Conservation (phyloP, 805 yeast species). For the Cephaloascus fragrans region DNA sequence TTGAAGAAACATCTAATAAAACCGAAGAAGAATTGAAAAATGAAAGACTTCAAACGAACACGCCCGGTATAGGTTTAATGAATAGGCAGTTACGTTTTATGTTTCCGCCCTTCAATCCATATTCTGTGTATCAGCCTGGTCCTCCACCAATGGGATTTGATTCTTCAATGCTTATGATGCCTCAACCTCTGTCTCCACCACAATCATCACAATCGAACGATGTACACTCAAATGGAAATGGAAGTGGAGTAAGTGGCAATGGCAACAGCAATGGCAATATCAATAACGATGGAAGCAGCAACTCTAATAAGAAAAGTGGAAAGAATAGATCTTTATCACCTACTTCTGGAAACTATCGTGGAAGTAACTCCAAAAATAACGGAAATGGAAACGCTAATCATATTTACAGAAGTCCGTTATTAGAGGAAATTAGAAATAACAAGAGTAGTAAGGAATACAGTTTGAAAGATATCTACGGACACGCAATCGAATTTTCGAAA, state of each 20-base stretch:
- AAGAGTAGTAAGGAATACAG: slow-evolving; percentile 46
- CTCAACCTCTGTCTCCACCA: slow-evolving; percentile 8
- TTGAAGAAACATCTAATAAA: slow-evolving; percentile 1
- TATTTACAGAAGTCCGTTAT: slow-evolving; percentile 64
- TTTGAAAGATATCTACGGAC: slow-evolving; percentile 72
- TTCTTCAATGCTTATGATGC: neutral
- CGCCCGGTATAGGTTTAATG: neutral
- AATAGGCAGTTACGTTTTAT: slow-evolving; percentile 30
- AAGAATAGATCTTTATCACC: slow-evolving; percentile 4
- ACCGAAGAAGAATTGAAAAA: slow-evolving; percentile 5
- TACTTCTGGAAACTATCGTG: slow-evolving; percentile 1
- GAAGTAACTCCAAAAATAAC: slow-evolving; percentile 6
- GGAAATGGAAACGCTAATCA: slow-evolving; percentile 23
- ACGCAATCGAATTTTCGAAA: slow-evolving; percentile 82
- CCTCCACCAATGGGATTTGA: slow-evolving; percentile 11
- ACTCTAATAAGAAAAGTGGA: slow-evolving; percentile 3
- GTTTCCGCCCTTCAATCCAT: slow-evolving; percentile 43
- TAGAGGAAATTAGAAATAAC: slow-evolving; percentile 77
- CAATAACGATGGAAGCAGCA: slow-evolving; percentile 13
- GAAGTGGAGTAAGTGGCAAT: slow-evolving; percentile 3
- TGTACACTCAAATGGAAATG: neutral
- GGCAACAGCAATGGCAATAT: slow-evolving; percentile 6
- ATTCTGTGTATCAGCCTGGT: slow-evolving; percentile 15
- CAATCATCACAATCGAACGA: slow-evolving; percentile 3
- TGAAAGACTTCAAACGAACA: neutral